These are phyloP conservation scores for Picocystis sp. DNA, from an alignment of 163 green algal species.

Conservation along the genomic window DNA sequence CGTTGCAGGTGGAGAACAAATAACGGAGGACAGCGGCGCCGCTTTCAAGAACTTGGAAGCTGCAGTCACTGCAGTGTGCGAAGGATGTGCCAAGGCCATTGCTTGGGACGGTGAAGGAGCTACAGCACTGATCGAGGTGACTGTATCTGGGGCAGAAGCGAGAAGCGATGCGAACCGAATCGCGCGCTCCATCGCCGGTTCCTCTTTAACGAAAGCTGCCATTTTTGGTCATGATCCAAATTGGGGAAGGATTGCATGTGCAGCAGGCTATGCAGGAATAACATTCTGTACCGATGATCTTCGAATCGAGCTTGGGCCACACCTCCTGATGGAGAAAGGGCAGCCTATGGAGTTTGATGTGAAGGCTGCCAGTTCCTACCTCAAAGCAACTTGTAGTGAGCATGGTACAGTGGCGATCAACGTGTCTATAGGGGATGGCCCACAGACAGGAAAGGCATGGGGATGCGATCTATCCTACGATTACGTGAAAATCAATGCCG, in stretches of 20 bases:
- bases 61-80: slow-evolving; percentile 37
- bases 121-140: slow-evolving; percentile 84
- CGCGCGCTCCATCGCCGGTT: slow-evolving; percentile 57
- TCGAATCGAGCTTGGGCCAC: slow-evolving; percentile 60
- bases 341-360: slow-evolving; percentile 89
- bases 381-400: slow-evolving; percentile 48
- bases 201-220: slow-evolving; percentile 74
- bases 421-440: slow-evolving; percentile 28
- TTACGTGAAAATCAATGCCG: slow-evolving; percentile 89
- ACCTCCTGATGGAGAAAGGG: slow-evolving; percentile 74
- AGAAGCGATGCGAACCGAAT: slow-evolving; percentile 48
- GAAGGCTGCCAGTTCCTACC: slow-evolving; percentile 61
- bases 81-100: slow-evolving; percentile 79
- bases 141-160: slow-evolving; percentile 31
- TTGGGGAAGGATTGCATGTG: slow-evolving; percentile 90
- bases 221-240: slow-evolving; percentile 96
- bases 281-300: slow-evolving; percentile 70
- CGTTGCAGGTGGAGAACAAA: slow-evolving; percentile 32
- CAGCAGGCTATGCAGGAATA: slow-evolving; percentile 78
- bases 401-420: slow-evolving; percentile 78
- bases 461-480: slow-evolving; percentile 89
- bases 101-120: slow-evolving; percentile 96
- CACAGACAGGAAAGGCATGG: slow-evolving; percentile 63
- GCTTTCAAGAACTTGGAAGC: slow-evolving; percentile 56
- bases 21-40: slow-evolving; percentile 54